These are phyloP conservation scores for Aureobasidium lini DNA, from an alignment of 2,329 filamentous ascomycete species.

Conservation along the genomic window DNA sequence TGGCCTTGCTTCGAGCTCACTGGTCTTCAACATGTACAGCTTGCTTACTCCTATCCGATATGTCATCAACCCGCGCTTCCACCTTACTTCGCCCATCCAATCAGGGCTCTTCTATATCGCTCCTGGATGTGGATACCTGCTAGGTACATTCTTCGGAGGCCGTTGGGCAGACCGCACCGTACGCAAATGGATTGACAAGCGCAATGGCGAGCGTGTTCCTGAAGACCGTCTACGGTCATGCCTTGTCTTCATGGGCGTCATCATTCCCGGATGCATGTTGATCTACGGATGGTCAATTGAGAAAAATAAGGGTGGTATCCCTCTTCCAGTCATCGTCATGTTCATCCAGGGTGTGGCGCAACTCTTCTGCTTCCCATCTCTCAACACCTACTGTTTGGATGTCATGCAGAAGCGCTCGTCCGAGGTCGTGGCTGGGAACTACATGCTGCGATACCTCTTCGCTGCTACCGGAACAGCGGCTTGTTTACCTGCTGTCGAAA, in stretches of 20 bases:
- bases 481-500: slow-evolving; percentile 65
- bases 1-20: slow-evolving; percentile 51
- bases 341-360: slow-evolving; percentile 69
- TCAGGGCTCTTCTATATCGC: slow-evolving; percentile 68
- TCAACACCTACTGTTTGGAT: slow-evolving; percentile 77
- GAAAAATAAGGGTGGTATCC: slow-evolving; percentile 46
- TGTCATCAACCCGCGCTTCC: slow-evolving; percentile 66
- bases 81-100: slow-evolving; percentile 58
- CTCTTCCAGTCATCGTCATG: slow-evolving; percentile 62
- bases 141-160: slow-evolving; percentile 58
- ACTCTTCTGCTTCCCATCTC: slow-evolving; percentile 64
- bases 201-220: slow-evolving; percentile 51
- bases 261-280: slow-evolving; percentile 56
- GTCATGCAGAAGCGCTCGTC: slow-evolving; percentile 65
- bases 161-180: slow-evolving; percentile 62
- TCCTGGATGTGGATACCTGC: slow-evolving; percentile 61
- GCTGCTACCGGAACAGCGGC: slow-evolving; percentile 63
- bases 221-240: slow-evolving; percentile 60
- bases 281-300: slow-evolving; percentile 62
- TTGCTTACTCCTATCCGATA: slow-evolving; percentile 63
- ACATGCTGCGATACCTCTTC: slow-evolving; percentile 68
- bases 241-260: slow-evolving; percentile 47
- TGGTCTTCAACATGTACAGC: slow-evolving; percentile 72
- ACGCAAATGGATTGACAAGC: slow-evolving; percentile 55
- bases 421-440: slow-evolving; percentile 70